Evolutionary conservation across 2,329 filamentous ascomycete genomes (phyloP).

Genomic region (Hymenoscyphus albidus): DNA sequence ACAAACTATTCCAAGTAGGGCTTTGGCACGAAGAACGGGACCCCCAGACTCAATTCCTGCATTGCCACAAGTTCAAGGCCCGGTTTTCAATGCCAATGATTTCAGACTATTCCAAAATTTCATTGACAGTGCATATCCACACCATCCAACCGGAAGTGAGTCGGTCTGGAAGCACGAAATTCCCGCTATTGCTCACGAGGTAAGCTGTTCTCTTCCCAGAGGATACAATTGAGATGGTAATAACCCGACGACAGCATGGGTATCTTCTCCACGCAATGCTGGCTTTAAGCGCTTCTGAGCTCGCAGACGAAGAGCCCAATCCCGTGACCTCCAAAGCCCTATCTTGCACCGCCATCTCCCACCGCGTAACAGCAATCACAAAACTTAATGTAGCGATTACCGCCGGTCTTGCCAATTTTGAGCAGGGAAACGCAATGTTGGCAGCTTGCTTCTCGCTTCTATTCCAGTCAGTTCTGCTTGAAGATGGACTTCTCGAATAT

Average conservation of each 20-base stretch:
- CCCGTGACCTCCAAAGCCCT: conserved; percentile 38
- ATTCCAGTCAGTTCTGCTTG: conserved; percentile 54
- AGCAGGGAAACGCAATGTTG: conserved; percentile 57
- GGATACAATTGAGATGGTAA: neutral
- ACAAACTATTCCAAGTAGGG: conserved; percentile 22
- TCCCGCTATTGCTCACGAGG: conserved; percentile 62
- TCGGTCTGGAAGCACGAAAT: conserved; percentile 65
- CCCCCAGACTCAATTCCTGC: neutral
- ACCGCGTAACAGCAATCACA: conserved; percentile 62
- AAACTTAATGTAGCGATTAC: conserved; percentile 41
- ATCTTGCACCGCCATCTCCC: conserved; percentile 52
- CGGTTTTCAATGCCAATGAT: conserved; percentile 57
- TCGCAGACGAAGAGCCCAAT: conserved; percentile 37
- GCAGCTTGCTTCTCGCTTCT: conserved; percentile 57
- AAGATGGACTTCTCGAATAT: conserved; percentile 56
- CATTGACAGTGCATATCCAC: conserved; percentile 56
- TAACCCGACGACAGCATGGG: conserved; percentile 47
- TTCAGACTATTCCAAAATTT: conserved; percentile 70
- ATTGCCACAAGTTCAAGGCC: conserved; percentile 33
- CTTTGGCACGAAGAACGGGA: conserved; percentile 15
- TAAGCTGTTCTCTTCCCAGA: conserved; percentile 35
- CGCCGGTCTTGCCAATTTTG: conserved; percentile 40
- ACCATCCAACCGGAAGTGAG: conserved; percentile 62
- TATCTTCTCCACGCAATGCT: conserved; percentile 69
- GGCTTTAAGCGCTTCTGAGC: conserved; percentile 63